Conservation (phyloP, 2,329 filamentous ascomycete genomes). For the Sporothrix variecibatus region DNA sequence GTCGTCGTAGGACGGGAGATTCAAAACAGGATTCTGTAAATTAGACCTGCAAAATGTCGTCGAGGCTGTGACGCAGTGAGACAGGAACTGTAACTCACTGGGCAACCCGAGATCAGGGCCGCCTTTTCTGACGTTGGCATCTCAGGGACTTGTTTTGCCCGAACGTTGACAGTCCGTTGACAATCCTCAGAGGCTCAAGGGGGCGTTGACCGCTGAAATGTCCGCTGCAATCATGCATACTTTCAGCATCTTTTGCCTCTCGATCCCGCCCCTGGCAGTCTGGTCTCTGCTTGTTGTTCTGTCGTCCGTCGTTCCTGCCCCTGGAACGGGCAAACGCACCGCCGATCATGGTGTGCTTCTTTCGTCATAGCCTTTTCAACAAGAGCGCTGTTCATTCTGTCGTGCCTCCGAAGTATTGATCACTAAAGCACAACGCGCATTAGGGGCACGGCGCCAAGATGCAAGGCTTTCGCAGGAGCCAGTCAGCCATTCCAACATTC, state of each 20-base stretch:
- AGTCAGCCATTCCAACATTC: background rate
- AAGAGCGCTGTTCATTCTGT: background rate
- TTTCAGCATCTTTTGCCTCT: background rate
- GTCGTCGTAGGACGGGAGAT: background rate
- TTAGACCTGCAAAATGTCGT: background rate
- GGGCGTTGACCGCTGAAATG: background rate
- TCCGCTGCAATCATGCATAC: background rate
- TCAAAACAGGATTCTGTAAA: constrained; percentile 8
- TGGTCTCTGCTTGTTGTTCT: background rate
- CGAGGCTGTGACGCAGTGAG: constrained; percentile 11
- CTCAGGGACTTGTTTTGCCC: background rate
- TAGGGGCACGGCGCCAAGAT: constrained; percentile 5
- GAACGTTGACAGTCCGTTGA: background rate
- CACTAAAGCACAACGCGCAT: constrained; percentile 1
- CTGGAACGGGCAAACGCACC: background rate
- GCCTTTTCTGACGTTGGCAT: background rate
- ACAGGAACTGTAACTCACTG: background rate
- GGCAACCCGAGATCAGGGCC: too few relatives aligned
- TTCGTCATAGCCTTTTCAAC: constrained; percentile 5
- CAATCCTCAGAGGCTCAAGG: background rate
- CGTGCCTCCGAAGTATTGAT: background rate
- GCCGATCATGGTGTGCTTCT: constrained; percentile 15
- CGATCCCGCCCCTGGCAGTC: background rate
- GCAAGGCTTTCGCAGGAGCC: constrained; percentile 16
- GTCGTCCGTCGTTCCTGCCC: background rate